Percentiles rank a stretch among this genome's conserved stretches.
phyloP scores from a whole-genome alignment of 148 eudicot species.

The Rhododendron mucronatum region DNA sequence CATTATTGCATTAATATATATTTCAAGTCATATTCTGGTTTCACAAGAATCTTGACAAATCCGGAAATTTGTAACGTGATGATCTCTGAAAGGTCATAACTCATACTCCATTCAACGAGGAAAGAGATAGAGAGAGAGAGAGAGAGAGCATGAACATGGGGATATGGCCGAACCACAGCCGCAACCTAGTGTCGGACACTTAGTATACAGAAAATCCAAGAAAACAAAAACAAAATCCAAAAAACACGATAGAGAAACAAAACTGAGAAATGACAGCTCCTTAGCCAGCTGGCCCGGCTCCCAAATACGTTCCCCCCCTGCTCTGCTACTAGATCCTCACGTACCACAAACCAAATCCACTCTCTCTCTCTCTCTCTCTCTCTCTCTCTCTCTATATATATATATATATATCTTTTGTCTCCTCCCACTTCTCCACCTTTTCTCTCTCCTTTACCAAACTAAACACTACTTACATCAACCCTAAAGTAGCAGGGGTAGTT shows the following conservation, averaged over 20 bases:
- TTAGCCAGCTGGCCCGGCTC: not conserved
- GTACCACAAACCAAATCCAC: not conserved
- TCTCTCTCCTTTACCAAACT: not conserved
- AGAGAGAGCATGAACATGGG: constrained; percentile 3
- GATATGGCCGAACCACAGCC: constrained; percentile 17
- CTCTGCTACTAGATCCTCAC: not conserved
- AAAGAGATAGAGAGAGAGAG: not conserved
- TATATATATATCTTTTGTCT: no score
- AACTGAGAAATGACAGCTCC: constrained; percentile 22
- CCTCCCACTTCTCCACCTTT: not conserved
- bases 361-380: not conserved
- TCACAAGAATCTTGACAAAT: not conserved
- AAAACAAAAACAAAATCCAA: not conserved
- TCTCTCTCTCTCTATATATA: not conserved
- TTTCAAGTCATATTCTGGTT: not conserved
- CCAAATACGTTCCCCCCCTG: not conserved
- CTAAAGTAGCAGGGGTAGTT: no score
- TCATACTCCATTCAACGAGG: not conserved
- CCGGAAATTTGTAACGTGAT: not conserved
- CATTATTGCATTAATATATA: not conserved
- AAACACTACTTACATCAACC: not conserved
- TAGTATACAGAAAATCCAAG: constrained; percentile 10
- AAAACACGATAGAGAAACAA: not conserved
- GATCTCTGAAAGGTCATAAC: not conserved
- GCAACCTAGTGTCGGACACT: constrained; percentile 26